These are phyloP conservation scores for Tetracladium marchalianum DNA, from an alignment of 495 filamentous ascomycete species.

Conservation along the genomic window DNA sequence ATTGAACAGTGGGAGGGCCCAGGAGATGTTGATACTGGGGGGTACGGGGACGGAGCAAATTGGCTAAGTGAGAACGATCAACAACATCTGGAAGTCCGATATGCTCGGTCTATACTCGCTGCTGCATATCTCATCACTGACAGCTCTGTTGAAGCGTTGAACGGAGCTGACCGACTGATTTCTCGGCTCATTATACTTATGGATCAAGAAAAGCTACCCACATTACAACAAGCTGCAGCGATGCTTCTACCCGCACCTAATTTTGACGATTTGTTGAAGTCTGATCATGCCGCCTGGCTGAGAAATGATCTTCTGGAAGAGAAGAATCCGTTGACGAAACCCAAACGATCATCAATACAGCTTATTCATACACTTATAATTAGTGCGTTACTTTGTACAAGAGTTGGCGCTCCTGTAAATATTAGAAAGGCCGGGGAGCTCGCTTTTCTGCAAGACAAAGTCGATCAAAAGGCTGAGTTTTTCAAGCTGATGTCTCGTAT, in stretches of 20 bases:
- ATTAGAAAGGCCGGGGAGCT: slow-evolving; percentile 51
- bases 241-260: slow-evolving; percentile 31
- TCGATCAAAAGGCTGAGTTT: slow-evolving; percentile 57
- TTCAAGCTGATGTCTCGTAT: slow-evolving; percentile 48
- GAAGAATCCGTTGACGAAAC: slow-evolving; percentile 58
- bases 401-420: slow-evolving; percentile 47
- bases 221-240: slow-evolving; percentile 31
- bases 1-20: slow-evolving; percentile 76
- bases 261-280: slow-evolving; percentile 23
- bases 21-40: slow-evolving; percentile 67
- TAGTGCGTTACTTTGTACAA: slow-evolving; percentile 55
- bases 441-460: slow-evolving; percentile 43
- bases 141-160: slow-evolving; percentile 45
- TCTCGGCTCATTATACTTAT: slow-evolving; percentile 49
- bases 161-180: slow-evolving; percentile 52
- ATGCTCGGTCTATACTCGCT: slow-evolving; percentile 64
- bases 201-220: slow-evolving; percentile 42
- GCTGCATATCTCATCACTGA: slow-evolving; percentile 60
- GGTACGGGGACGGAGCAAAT: slow-evolving; percentile 40
- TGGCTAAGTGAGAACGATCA: slow-evolving; percentile 43
- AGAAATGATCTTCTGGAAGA: slow-evolving; percentile 46
- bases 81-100: slow-evolving; percentile 46
- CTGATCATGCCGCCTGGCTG: slow-evolving; percentile 32
- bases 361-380: slow-evolving; percentile 60
- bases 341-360: slow-evolving; percentile 45